Conservation (phyloP, 768 basidiomycete genomes). For the Pulveroboletus sp. region DNA sequence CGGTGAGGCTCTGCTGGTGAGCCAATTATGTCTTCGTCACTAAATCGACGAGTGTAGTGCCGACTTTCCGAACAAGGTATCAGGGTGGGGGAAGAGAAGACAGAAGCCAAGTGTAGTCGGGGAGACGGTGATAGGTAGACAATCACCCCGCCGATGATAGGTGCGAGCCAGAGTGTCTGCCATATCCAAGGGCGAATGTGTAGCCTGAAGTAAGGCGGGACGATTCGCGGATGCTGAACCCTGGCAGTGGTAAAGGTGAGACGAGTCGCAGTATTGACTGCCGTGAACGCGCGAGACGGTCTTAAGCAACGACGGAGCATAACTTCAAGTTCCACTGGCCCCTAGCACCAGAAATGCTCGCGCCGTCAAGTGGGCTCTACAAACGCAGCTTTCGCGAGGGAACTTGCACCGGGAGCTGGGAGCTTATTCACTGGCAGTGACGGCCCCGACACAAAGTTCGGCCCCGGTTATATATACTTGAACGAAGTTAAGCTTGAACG, state of each 20-base stretch:
- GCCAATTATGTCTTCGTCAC: slow-evolving; percentile 41
- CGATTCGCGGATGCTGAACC: slow-evolving; percentile 8
- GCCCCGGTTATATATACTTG: no score
- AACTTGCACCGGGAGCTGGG: no score
- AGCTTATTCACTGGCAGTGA: no score
- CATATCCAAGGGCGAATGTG: slow-evolving; percentile 29
- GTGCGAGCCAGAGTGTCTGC: slow-evolving; percentile 49
- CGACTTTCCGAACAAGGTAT: slow-evolving; percentile 39
- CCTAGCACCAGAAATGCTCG: slow-evolving; percentile 4
- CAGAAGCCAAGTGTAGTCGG: slow-evolving; percentile 40
- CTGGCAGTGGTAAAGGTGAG: slow-evolving; percentile 23
- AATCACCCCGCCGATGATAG: slow-evolving; percentile 53
- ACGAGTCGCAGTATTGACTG: slow-evolving; percentile 8
- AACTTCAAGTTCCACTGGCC: slow-evolving; percentile 34
- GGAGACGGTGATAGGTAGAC: slow-evolving; percentile 47
- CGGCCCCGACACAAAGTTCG: no score
- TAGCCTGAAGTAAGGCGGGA: slow-evolving; percentile 12
- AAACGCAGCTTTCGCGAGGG: background rate
- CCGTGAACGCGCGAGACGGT: slow-evolving; percentile 18
- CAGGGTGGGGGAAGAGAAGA: slow-evolving; percentile 50
- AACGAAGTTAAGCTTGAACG: no score
- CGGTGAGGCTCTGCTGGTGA: slow-evolving; percentile 67
- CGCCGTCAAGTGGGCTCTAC: slow-evolving; percentile 18
- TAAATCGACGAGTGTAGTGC: slow-evolving; percentile 16
- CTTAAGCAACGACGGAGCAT: slow-evolving; percentile 28